Evolutionary conservation across 2,329 filamentous ascomycete genomes (phyloP).

Genomic region (Xylaria sp.): DNA sequence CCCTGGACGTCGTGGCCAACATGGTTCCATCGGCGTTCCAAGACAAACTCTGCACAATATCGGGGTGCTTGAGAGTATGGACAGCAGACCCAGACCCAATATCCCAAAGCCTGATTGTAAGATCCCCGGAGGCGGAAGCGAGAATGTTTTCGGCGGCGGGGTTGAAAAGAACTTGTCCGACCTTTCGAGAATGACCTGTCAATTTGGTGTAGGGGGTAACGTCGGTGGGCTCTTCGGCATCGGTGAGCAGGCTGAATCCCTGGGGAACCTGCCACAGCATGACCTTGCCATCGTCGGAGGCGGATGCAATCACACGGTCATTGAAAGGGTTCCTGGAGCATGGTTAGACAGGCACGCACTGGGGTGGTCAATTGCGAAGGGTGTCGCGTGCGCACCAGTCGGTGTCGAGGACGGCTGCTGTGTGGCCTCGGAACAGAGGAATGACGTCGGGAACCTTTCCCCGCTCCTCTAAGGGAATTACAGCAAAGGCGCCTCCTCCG

Average conservation of each 20-base stretch:
- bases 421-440: constrained; percentile 94
- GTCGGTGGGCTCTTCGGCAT: constrained; percentile 82
- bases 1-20: constrained; percentile 89
- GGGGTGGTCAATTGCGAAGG: background rate
- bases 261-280: constrained; percentile 96
- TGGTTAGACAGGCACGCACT: constrained; percentile 34
- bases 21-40: constrained; percentile 91
- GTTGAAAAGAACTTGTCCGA: constrained; percentile 98
- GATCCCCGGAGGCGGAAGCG: constrained; percentile 92
- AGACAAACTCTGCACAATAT: constrained; percentile 93
- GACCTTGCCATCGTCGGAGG: constrained; percentile 95
- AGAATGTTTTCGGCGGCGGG: constrained; percentile 94
- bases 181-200: constrained; percentile 89
- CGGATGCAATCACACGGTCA: constrained; percentile 89
- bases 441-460: constrained; percentile 92
- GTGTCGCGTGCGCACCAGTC: constrained; percentile 31
- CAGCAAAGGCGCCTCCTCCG: constrained; percentile 94
- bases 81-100: constrained; percentile 76
- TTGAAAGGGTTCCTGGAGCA: constrained; percentile 87
- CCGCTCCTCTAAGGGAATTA: constrained; percentile 87
- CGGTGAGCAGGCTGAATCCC: constrained; percentile 81
- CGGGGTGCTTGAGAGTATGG: constrained; percentile 80
- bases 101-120: constrained; percentile 96
- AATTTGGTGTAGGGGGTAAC: constrained; percentile 82
- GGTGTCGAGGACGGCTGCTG: constrained; percentile 76